Base-by-base conservation (phyloP, 805 yeast genomes). In the Saccharomyces mikatae region DNA sequence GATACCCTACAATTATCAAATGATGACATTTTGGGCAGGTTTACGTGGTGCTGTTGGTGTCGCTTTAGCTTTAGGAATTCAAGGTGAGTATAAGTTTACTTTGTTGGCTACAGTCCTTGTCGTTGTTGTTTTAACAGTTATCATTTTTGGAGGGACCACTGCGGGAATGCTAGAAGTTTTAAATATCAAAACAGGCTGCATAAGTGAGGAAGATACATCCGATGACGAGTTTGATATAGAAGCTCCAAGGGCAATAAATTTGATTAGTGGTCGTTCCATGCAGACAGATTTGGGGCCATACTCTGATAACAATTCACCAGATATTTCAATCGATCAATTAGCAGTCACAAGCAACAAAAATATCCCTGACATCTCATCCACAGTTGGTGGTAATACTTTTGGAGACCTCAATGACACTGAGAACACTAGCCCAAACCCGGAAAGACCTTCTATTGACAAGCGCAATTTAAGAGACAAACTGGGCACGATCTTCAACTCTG, bases 11-110 rank as follows among this genome's bases (percentile, higher is more conserved):
- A 89, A 86, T 57, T 94, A 94, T 71, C 99, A 94, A 73, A 89
- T 90, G 88, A 94, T 94, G 99, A 89, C 92, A 51, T 94, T 94
- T 70, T 94, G 99, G 99, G 99, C 99, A 2, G 99, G 99, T 3
- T 76, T 94, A 54, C 79, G 99, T 66, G 99, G 99, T 56, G 99
- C 99, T 0, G 99, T 94, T 36, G 99, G 99, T 60, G 99, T 94
- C 4, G 99, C 99, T 0, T 79, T 94, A 64, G 99, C 99, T 0
- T 89, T 95, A 83, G 99, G 99, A 13, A 75, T 94, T 46, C 96
- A 89, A 71, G 99, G 98, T 57, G 97, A 92, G 65, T 84, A 88
- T 54, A 92, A 91, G 59, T 84, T 85, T 66, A 84, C 96, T 0
- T 74, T 94, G 52, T 73, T 92, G 52, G 99, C 99, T 2, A 95